Evolutionary conservation across 768 basidiomycete species (phyloP), one percentile per base, ranked within the genome.

Genomic region (Calocybe indica): DNA sequence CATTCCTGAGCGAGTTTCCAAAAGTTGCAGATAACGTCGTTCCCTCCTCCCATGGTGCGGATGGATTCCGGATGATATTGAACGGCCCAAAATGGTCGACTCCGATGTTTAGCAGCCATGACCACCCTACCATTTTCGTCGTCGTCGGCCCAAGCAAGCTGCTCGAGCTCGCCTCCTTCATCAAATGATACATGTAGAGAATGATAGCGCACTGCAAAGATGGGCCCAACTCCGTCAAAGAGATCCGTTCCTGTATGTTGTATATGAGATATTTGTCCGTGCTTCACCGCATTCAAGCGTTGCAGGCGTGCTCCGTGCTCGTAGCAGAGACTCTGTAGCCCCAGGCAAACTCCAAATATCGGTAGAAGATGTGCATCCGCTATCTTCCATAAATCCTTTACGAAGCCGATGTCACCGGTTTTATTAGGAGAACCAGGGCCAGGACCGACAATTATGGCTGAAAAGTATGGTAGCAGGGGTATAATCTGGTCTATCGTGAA

Each of bases 11-110:
- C 82, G 13, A 88, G 68, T 15, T 63, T 62, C 86, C 86, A 91
- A 59, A 91, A 91, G 61, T 89, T 92, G 14, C 62, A 62, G 47
- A 91, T 52, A 11, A 89, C 78, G 47, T 82, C 74, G n/a, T 74
- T 56, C 1, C 88, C 88, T 5, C 84, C 85, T 2, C 75, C 78
- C 37, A 71, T 67, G 2, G 88, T 92, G 54, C 85, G 74, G 3
- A 86, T 78, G 4, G 89, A 92, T 59, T 92, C 90, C 5, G 90
- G 90, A 60, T 92, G 90, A 60, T 92, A 92, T 58, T 92, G 90
- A 15, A 92, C 90, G 3, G 85, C 88, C 84, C 86, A 92, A 57
- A 89, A 88, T 4, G 90, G 89, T 50, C 72, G 75, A 15, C 55
- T 63, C 43, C 53, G 70, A 59, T 92, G 90, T 52, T 73, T 76